Base-by-base conservation (phyloP, 2,329 filamentous ascomycete species). In the Neonectria hederae region DNA sequence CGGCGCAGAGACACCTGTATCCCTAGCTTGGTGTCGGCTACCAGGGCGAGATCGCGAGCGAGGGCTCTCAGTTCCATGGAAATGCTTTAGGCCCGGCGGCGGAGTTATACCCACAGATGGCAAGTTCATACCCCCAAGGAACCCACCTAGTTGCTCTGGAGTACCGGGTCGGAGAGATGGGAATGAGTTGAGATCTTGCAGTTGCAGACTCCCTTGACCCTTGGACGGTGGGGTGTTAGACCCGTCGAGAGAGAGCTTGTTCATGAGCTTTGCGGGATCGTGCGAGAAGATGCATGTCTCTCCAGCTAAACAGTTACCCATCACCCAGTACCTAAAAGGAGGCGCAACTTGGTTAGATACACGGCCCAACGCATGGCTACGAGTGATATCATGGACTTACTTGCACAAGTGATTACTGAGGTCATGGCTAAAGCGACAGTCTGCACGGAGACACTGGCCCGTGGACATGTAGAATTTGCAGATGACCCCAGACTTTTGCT, bases 401-500 rank as follows among this genome's bases (percentile, higher is more conserved):
- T 98, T 98, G 94, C 96, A 99, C 66, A 99, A 87, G 74, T 97
- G 96, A 75, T 92, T 97, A 76, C 93, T 97, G 48, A 97, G 86
- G 77, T 99, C 95, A 79, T 99, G 96, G 71, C 94, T 97, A 80
- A 98, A 99, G 62, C 95, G 91, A 78, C 96, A 99, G 79, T 99
- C 96, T 65, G 95, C 95, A 63, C 96, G 89, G 57, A 97, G 89
- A 78, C 96, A 99, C 78, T 96, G 92, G n/a, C 96, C 96, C 8
- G 92, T 97, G 10, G 94, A 95, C 68, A 99, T 84, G 84, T 94
- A 98, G 79, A 98, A 99, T 80, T 97, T 97, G 87, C 96, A 99
- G 45, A 98, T 92, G 42, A 97, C 91, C 26, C 93, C 91, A 67
- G 92, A 93, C 78, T 94, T 95, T 72, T 91, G 86, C 74, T 92